phyloP scores from a whole-genome alignment of 179 eudicot genomes.

The Silene coronaria region DNA sequence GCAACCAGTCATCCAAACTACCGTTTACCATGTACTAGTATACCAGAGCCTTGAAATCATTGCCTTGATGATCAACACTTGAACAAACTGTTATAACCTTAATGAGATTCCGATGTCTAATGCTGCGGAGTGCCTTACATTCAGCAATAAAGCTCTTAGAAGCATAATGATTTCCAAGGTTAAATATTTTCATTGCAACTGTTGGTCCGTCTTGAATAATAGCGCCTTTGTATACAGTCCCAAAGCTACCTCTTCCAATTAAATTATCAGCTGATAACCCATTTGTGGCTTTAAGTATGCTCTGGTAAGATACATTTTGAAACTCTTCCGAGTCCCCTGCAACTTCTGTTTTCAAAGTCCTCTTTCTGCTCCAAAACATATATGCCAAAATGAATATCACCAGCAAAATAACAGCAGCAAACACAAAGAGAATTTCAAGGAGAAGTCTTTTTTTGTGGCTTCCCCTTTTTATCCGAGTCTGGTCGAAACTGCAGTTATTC shows the following conservation, averaged over 20 bases:
- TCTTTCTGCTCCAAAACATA: not conserved
- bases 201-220: not conserved
- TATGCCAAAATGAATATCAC: not conserved
- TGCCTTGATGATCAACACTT: constrained; percentile 20
- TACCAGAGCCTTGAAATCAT: constrained; percentile 27
- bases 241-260: constrained; percentile 27
- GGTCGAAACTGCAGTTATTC: constrained; percentile 17
- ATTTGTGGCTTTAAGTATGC: constrained; percentile 26
- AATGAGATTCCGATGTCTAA: constrained; percentile 31
- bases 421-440: not conserved
- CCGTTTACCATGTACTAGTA: constrained; percentile 28
- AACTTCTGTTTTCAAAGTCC: not conserved
- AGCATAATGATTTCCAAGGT: constrained; percentile 11
- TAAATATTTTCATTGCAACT: constrained; percentile 28
- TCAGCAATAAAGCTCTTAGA: constrained; percentile 25
- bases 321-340: not conserved
- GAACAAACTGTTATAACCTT: constrained; percentile 28
- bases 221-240: constrained; percentile 29
- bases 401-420: not conserved
- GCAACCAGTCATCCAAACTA: constrained; percentile 29
- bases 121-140: constrained; percentile 25
- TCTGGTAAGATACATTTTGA: constrained; percentile 19
- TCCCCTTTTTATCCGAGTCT: not conserved
- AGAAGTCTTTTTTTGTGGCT: not conserved
- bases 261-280: constrained; percentile 25